phyloP scores from a whole-genome alignment of 495 filamentous ascomycete species.

The Hypoxylon lienhwacheense region DNA sequence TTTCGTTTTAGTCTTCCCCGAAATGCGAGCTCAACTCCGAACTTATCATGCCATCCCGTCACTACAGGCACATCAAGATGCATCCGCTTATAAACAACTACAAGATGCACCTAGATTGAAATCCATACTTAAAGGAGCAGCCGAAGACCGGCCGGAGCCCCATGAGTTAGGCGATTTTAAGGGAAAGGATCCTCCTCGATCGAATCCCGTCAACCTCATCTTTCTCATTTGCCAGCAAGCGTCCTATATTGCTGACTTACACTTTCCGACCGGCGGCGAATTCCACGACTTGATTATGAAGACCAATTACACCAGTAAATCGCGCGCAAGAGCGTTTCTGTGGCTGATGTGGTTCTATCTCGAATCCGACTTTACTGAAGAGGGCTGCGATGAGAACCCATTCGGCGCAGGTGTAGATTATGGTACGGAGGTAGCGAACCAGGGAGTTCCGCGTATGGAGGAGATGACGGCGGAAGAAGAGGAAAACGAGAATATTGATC shows the following conservation, averaged over 20 bases:
- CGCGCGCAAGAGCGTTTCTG: slow-evolving; percentile 84
- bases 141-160: slow-evolving; percentile 88
- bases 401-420: slow-evolving; percentile 78
- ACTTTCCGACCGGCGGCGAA: slow-evolving; percentile 83
- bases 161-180: slow-evolving; percentile 83
- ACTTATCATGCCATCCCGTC: slow-evolving; percentile 98
- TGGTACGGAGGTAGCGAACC: slow-evolving; percentile 63
- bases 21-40: slow-evolving; percentile 97
- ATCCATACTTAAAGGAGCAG: slow-evolving; percentile 95
- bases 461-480: slow-evolving; percentile 76
- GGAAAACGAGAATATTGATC: slow-evolving; percentile 85
- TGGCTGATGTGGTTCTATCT: slow-evolving; percentile 99
- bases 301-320: slow-evolving; percentile 75
- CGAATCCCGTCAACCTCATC: slow-evolving; percentile 95
- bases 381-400: slow-evolving; percentile 83
- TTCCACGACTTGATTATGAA: slow-evolving; percentile 98
- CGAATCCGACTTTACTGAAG: slow-evolving; percentile 88
- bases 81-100: slow-evolving; percentile 94
- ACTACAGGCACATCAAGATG: slow-evolving; percentile 90
- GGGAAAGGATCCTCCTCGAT: slow-evolving; percentile 67
- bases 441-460: slow-evolving; percentile 80
- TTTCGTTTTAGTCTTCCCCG: slow-evolving; percentile 78
- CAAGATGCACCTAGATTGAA: slow-evolving; percentile 96
- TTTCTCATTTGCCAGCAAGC: slow-evolving; percentile 93
- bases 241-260: slow-evolving; percentile 85